These are phyloP conservation scores for Melocanna baccifera DNA, from an alignment of 176 grass and related monocot genomes.

Conservation along the genomic window DNA sequence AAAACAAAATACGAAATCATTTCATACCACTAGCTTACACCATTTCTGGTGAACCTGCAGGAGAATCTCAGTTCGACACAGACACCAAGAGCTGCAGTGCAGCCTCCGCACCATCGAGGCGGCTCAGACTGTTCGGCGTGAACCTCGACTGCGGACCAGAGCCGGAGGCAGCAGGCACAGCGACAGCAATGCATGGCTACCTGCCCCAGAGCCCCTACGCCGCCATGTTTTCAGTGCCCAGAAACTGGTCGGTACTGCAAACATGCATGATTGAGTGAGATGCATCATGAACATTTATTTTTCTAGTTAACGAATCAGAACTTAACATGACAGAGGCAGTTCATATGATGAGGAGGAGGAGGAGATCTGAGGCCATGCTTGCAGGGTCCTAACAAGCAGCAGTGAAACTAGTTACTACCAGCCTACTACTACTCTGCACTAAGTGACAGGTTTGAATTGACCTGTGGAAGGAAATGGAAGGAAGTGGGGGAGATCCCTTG, in stretches of 20 bases:
- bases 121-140: constrained; percentile 81
- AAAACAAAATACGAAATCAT: not conserved
- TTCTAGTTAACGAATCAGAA: constrained; percentile 23
- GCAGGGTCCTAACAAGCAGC: constrained; percentile 29
- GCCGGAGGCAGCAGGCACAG: constrained; percentile 34
- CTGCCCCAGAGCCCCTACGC: constrained; percentile 44
- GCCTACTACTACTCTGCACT: constrained; percentile 41
- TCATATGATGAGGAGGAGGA: constrained; percentile 27
- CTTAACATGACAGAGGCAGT: constrained; percentile 45
- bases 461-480: constrained; percentile 36
- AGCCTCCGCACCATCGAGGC: constrained; percentile 39
- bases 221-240: constrained; percentile 36
- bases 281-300: constrained; percentile 31
- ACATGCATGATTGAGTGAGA: constrained; percentile 1
- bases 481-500: constrained; percentile 44
- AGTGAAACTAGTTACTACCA: constrained; percentile 38
- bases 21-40: constrained; percentile 27
- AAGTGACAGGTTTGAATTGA: constrained; percentile 45
- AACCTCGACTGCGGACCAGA: constrained; percentile 76
- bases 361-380: constrained; percentile 39
- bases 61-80: constrained; percentile 35
- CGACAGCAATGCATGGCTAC: constrained; percentile 28
- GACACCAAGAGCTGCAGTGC: constrained; percentile 35
- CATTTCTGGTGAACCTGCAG: constrained; percentile 34
- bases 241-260: constrained; percentile 55